These are phyloP conservation scores for Sugiyamaella xylanicola DNA, from an alignment of 1,139 yeast genomes.

Conservation along the genomic window DNA sequence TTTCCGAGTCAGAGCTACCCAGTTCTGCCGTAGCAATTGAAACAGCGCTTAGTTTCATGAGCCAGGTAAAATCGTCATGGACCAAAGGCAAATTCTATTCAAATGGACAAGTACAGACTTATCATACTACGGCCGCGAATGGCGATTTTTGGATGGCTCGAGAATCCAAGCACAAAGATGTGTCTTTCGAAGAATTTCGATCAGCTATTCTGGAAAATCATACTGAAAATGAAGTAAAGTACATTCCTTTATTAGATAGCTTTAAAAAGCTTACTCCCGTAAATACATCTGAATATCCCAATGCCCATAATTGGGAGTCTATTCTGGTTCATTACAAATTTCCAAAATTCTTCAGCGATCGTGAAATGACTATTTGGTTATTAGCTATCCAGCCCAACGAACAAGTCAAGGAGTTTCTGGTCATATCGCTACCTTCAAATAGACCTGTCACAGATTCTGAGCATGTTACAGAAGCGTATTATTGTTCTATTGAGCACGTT, in stretches of 20 bases:
- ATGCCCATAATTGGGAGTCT: constrained; percentile 37
- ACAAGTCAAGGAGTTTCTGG: constrained; percentile 48
- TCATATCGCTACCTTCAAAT: constrained; percentile 54
- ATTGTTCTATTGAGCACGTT: constrained; percentile 63
- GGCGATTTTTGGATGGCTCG: constrained; percentile 53
- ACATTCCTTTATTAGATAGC: constrained; percentile 26
- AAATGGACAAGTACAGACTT: constrained; percentile 44
- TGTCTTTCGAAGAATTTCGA: constrained; percentile 39
- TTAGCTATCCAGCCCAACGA: constrained; percentile 44
- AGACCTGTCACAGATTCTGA: constrained; percentile 31
- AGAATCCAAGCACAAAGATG: constrained; percentile 44
- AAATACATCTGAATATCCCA: constrained; percentile 10
- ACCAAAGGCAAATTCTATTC: constrained; percentile 30
- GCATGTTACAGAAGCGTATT: constrained; percentile 41
- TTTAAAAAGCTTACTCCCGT: constrained; percentile 29
- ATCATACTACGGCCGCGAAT: constrained; percentile 39
- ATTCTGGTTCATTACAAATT: constrained; percentile 51
- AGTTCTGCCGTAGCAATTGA: constrained; percentile 29
- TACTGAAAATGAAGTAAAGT: constrained; percentile 44
- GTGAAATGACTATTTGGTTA: constrained; percentile 65
- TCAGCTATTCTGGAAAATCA: constrained; percentile 41
- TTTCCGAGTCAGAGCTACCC: constrained; percentile 35
- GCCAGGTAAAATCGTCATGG: constrained; percentile 30
- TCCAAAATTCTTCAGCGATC: constrained; percentile 50
- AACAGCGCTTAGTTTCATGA: constrained; percentile 32